These are phyloP conservation scores for Lanmaoa pseudosensibilis DNA, from an alignment of 768 basidiomycete genomes.

Conservation along the genomic window DNA sequence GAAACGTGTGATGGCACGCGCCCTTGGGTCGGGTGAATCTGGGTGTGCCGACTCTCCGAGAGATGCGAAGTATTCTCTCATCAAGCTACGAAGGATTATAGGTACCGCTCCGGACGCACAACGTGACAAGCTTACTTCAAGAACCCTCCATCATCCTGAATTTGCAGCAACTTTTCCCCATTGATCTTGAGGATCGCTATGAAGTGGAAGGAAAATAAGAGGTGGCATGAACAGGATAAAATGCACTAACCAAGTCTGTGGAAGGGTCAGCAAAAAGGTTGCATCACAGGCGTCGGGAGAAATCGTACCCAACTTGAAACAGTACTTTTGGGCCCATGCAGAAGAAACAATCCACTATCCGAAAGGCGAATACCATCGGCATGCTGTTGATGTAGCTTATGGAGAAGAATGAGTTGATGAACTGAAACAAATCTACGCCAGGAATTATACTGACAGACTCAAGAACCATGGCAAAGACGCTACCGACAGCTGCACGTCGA, in stretches of 20 bases:
- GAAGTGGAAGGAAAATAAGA: constrained; percentile 14
- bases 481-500: constrained; percentile 96
- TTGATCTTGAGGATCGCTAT: constrained; percentile 97
- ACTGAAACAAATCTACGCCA: constrained; percentile 1
- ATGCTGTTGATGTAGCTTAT: constrained; percentile 85
- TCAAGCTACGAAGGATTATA: constrained; percentile 53
- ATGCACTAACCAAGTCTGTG: constrained; percentile 53
- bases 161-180: constrained; percentile 84
- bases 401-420: constrained; percentile 3
- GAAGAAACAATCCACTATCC: constrained; percentile 96
- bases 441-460: constrained; percentile 69
- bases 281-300: neutral
- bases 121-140: constrained; percentile 64
- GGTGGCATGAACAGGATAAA: neutral
- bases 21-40: constrained; percentile 79
- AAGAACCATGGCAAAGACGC: constrained; percentile 98
- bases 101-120: neutral
- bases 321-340: constrained; percentile 99
- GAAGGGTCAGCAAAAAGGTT: constrained; percentile 14
- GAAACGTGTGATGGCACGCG: constrained; percentile 93
- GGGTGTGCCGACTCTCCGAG: constrained; percentile 95
- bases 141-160: constrained; percentile 97
- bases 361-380: constrained; percentile 97
- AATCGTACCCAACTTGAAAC: constrained; percentile 90
- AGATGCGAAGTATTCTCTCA: constrained; percentile 93